Evolutionary conservation across 768 basidiomycete genomes (phyloP).

Genomic region (Rhodotorula toruloides): DNA sequence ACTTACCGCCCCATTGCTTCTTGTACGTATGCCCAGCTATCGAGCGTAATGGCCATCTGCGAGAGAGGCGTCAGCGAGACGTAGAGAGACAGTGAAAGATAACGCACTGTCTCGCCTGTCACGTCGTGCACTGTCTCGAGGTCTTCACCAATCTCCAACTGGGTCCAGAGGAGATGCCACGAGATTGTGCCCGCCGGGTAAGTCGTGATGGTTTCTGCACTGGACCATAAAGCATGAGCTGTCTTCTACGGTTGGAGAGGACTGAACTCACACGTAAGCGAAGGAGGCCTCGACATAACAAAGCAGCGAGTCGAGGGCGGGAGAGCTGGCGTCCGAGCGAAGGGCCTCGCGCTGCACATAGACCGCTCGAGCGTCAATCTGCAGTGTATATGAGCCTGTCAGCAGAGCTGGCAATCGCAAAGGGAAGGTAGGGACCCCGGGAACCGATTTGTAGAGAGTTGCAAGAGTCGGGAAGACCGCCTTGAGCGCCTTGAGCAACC

Average conservation of each 20-base stretch:
- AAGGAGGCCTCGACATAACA: not conserved
- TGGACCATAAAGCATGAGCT: too few relatives aligned
- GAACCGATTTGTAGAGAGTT: not conserved
- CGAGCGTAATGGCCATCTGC: slow-evolving; percentile 5
- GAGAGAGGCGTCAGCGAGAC: not conserved
- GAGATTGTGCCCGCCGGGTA: slow-evolving; percentile 1
- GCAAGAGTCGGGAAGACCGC: not conserved
- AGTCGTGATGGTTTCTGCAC: not conserved
- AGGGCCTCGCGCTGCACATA: slow-evolving; percentile 4
- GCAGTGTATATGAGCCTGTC: not conserved
- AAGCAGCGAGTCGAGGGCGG: not conserved
- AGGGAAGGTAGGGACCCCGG: not conserved
- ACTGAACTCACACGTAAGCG: slow-evolving; percentile 4
- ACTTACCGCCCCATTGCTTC: slow-evolving; percentile 2
- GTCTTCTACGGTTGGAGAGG: not conserved
- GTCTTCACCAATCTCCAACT: not conserved
- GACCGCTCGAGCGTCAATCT: slow-evolving; percentile 4
- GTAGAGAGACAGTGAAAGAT: too few relatives aligned
- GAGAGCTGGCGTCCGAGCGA: not conserved
- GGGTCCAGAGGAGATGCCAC: not conserved
- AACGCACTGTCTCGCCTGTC: slow-evolving; percentile 2
- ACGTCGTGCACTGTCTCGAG: not conserved
- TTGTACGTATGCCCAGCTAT: slow-evolving; percentile 3
- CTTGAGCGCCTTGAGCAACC: not conserved
- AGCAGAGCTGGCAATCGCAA: too few relatives aligned